Percentiles rank a stretch among this genome's conserved stretches.
phyloP scores from a whole-genome alignment of 352 stramenopile genomes.

The Globisporangium heterothallicum region DNA sequence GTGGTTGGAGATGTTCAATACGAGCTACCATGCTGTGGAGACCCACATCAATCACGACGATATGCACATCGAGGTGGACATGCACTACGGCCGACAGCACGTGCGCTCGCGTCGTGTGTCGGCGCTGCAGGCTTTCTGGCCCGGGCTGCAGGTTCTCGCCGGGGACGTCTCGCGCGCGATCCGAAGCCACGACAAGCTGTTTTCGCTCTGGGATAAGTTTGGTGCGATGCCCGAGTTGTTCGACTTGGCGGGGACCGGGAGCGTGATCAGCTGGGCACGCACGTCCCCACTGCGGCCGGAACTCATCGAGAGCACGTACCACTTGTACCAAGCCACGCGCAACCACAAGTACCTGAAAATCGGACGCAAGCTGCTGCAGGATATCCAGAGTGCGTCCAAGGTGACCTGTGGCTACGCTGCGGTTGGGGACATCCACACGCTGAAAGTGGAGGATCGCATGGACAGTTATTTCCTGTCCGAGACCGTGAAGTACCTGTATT shows the following conservation, averaged over 20 bases:
- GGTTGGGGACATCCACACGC: slow-evolving; percentile 86
- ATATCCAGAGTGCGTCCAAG: slow-evolving; percentile 83
- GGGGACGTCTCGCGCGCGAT: slow-evolving; percentile 90
- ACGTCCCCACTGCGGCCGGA: slow-evolving; percentile 95
- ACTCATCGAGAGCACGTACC: slow-evolving; percentile 96
- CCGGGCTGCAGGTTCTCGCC: slow-evolving; percentile 92
- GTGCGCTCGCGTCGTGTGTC: slow-evolving; percentile 66
- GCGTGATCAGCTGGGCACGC: slow-evolving; percentile 68
- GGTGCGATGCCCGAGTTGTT: slow-evolving; percentile 95
- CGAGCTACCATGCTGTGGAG: slow-evolving; percentile 74
- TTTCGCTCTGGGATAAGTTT: slow-evolving; percentile 93
- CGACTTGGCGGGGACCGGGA: slow-evolving; percentile 51
- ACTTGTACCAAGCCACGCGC: slow-evolving; percentile 89
- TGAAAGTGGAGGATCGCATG: slow-evolving; percentile 95
- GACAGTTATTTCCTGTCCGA: slow-evolving; percentile 98
- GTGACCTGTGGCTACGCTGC: slow-evolving; percentile 92
- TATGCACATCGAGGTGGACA: slow-evolving; percentile 85
- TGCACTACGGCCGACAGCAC: slow-evolving; percentile 58
- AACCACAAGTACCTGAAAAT: slow-evolving; percentile 89
- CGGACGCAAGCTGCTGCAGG: slow-evolving; percentile 79
- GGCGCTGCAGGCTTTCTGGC: slow-evolving; percentile 96
- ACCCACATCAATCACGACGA: slow-evolving; percentile 68
- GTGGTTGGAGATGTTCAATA: slow-evolving; percentile 92
- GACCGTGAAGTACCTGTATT: slow-evolving; percentile 98
- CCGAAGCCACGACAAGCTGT: slow-evolving; percentile 90